Evolutionary conservation across 768 basidiomycete genomes (phyloP).

Genomic region (Filobasidium wieringae): DNA sequence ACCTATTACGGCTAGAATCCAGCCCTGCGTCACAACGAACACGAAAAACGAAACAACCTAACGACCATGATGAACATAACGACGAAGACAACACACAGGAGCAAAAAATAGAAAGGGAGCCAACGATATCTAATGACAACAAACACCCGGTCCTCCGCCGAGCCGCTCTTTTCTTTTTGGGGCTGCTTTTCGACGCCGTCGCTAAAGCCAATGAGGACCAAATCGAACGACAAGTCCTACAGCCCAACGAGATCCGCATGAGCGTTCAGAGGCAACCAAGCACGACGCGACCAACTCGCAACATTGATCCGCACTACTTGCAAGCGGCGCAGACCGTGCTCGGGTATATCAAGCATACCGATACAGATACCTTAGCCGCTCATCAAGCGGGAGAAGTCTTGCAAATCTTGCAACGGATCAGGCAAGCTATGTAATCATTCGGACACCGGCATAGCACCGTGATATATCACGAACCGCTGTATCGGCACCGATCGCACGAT

Average conservation of each 20-base stretch:
- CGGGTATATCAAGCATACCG: slow-evolving; percentile 57
- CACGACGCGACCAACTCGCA: background rate
- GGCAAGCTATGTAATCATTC: too few relatives aligned
- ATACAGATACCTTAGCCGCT: slow-evolving; percentile 58
- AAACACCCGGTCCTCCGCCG: slow-evolving; percentile 72
- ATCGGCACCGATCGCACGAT: too few relatives aligned
- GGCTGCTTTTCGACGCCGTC: slow-evolving; percentile 54
- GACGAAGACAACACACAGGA: slow-evolving; percentile 2
- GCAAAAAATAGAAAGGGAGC: slow-evolving; percentile 6
- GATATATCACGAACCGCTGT: too few relatives aligned
- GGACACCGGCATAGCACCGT: too few relatives aligned
- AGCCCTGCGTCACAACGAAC: slow-evolving; percentile 13
- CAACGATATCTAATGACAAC: slow-evolving; percentile 28
- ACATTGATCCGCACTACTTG: slow-evolving; percentile 35
- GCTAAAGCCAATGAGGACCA: slow-evolving; percentile 38
- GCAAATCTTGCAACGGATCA: slow-evolving; percentile 38
- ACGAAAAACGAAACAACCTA: background rate
- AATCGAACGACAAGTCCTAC: background rate
- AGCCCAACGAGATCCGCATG: background rate
- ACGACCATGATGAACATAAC: background rate
- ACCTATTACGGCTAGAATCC: slow-evolving; percentile 49
- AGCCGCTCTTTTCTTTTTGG: slow-evolving; percentile 72
- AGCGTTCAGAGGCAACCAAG: background rate
- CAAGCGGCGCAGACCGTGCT: slow-evolving; percentile 52
- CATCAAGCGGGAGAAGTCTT: slow-evolving; percentile 63